These are phyloP conservation scores for Naumovozyma dairenensis DNA, from an alignment of 805 yeast genomes.

Conservation along the genomic window DNA sequence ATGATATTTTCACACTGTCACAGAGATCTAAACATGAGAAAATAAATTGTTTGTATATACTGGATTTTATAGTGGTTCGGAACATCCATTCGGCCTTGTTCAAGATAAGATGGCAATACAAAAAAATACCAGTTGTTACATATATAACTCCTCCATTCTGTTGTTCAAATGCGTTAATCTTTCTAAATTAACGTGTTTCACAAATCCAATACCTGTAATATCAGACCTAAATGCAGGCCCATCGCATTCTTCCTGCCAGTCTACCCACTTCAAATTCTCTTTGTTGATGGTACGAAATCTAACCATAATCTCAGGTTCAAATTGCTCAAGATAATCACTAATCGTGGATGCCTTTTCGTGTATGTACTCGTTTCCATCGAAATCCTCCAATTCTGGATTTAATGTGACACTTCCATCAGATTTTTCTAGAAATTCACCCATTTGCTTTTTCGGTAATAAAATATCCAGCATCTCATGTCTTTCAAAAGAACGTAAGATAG, in stretches of 20 bases:
- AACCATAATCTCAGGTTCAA: background rate
- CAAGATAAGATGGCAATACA: too few relatives aligned
- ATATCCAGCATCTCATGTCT: background rate
- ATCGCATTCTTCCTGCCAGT: background rate
- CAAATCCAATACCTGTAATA: conserved; percentile 1
- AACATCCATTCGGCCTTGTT: too few relatives aligned
- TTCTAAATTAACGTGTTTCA: background rate
- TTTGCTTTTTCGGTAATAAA: background rate
- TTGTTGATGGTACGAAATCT: conserved; percentile 1
- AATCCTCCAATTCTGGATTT: background rate
- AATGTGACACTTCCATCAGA: background rate
- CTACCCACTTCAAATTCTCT: background rate
- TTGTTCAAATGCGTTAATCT: background rate
- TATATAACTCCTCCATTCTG: conserved; percentile 1
- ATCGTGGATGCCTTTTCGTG: too few relatives aligned
- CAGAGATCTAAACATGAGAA: too few relatives aligned
- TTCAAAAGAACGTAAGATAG: background rate
- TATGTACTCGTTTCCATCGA: background rate
- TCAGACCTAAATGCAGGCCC: background rate
- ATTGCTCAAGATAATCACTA: background rate
- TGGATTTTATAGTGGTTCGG: too few relatives aligned
- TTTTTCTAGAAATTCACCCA: background rate
- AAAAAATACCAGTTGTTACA: too few relatives aligned
- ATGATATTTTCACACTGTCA: too few relatives aligned
- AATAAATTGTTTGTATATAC: too few relatives aligned